Base-by-base conservation (phyloP, 2,329 filamentous ascomycete genomes). In the Penicillium sp. region DNA sequence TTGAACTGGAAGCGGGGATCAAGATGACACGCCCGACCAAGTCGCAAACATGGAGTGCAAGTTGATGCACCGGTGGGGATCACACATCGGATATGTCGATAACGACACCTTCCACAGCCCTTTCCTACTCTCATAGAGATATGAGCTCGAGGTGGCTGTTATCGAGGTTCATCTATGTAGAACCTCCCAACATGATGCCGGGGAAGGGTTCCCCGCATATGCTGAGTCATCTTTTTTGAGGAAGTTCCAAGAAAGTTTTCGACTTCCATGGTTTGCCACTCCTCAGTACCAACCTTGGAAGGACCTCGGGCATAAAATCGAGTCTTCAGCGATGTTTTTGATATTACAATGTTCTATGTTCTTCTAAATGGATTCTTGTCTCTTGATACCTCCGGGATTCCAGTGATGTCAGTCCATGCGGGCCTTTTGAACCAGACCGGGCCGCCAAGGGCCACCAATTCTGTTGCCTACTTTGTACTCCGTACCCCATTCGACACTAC, bases 51-150 rank as follows among this genome's bases (percentile, higher is more conserved):
- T 33, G 67, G 57, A 31, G 66, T 67, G 54, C 72, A 73, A 2
- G 69, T 59, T 9, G 69, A 66, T 8, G 70, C 68, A 4, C 69
- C 71, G 1, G 57, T 37, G 7, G 62, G 61, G 45, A 72, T 67
- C 7, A 67, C 69, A 46, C 72, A 73, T 50, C 70, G 69, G 35
- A 73, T 71, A 67, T 74, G 72, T 60, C 72, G 71, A 70, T 70
- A 56, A 33, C 71, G 72, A 67, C 72, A 74, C 59, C 68, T 63
- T 60, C 61, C 67, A 68, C 72, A 74, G 56, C 71, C 72, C 59
- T 67, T 69, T 51, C 67, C 67, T 57, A 72, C 69, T 64, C 70
- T 69, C 70, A 72, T 72, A 35, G 31, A 33, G 56, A 23, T 45
- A 15, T 50, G 31, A 33, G 35, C 25, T 31, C 21, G 19, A 43